A percentile compares a stretch with the other conserved stretches of the same genome.
Conservation (phyloP, 345 rosid species). For the Sisymbrium irio region DNA sequence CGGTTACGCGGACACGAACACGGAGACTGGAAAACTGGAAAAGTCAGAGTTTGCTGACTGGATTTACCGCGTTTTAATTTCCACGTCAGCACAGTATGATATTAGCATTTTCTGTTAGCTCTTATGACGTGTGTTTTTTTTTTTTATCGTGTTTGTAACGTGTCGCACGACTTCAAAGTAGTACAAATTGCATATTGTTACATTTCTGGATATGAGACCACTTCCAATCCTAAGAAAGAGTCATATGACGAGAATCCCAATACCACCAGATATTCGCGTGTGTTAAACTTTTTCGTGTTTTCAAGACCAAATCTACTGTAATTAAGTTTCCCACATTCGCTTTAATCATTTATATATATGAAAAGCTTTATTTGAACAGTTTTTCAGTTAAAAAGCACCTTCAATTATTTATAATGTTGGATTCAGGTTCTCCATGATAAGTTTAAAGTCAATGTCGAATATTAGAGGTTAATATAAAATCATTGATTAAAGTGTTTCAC, state of each 20-base stretch:
- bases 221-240: neutral
- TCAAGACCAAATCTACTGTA: neutral
- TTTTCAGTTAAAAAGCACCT: neutral
- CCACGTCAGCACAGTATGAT: slow-evolving; percentile 20
- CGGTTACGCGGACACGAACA: slow-evolving; percentile 28
- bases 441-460: neutral
- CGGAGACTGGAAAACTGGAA: neutral
- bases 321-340: too few species aligned
- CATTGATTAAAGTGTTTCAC: neutral
- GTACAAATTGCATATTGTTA: neutral
- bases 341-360: too few species aligned
- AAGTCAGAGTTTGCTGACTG: slow-evolving; percentile 18
- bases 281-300: neutral
- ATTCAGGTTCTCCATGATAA: neutral
- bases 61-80: slow-evolving; percentile 16
- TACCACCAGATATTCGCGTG: neutral
- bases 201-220: neutral
- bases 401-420: neutral
- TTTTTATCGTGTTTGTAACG: neutral
- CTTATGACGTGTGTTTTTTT: neutral
- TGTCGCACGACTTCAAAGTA: neutral
- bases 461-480: neutral
- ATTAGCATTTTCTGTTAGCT: neutral
- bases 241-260: neutral
- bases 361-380: neutral